phyloP scores from a whole-genome alignment of 2,329 filamentous ascomycete species.

The Sordariomycetes sp. region DNA sequence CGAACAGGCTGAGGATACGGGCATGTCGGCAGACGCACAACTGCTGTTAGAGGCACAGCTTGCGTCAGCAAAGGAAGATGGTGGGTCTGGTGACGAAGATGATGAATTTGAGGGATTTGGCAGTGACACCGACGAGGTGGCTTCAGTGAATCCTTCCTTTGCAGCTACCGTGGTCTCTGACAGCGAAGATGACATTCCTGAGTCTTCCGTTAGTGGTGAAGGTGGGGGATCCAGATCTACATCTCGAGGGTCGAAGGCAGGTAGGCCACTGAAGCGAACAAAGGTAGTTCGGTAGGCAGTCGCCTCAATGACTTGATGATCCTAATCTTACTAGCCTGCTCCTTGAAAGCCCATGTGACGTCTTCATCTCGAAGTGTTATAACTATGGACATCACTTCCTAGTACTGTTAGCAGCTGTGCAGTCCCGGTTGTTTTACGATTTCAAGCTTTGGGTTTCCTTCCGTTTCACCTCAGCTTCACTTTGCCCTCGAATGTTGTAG shows the following conservation, averaged over 20 bases:
- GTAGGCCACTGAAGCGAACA: too few species aligned
- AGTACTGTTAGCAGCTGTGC: too few species aligned
- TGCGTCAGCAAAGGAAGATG: conserved; percentile 16
- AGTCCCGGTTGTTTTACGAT: too few species aligned
- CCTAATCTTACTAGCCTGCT: too few species aligned
- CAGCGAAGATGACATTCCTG: conserved; percentile 30
- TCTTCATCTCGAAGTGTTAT: too few species aligned
- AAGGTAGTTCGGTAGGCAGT: too few species aligned
- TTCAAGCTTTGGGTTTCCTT: too few species aligned
- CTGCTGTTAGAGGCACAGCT: conserved; percentile 15
- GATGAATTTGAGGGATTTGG: conserved; percentile 28
- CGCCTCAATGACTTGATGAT: too few species aligned
- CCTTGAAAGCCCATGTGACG: too few species aligned
- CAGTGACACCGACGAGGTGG: conserved; percentile 22
- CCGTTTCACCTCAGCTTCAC: too few species aligned
- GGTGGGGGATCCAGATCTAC: not conserved
- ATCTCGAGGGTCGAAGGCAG: not conserved
- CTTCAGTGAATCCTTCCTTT: conserved; percentile 20
- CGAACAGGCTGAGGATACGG: conserved; percentile 35
- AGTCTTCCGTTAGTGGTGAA: conserved; percentile 6
- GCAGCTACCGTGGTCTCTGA: conserved; percentile 16
- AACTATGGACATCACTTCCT: too few species aligned
- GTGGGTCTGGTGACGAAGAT: conserved; percentile 20
- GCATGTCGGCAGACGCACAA: conserved; percentile 19
- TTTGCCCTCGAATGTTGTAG: too few species aligned